These are phyloP conservation scores for Curvularia eragrostidis DNA, from an alignment of 2,329 filamentous ascomycete genomes.

Conservation along the genomic window DNA sequence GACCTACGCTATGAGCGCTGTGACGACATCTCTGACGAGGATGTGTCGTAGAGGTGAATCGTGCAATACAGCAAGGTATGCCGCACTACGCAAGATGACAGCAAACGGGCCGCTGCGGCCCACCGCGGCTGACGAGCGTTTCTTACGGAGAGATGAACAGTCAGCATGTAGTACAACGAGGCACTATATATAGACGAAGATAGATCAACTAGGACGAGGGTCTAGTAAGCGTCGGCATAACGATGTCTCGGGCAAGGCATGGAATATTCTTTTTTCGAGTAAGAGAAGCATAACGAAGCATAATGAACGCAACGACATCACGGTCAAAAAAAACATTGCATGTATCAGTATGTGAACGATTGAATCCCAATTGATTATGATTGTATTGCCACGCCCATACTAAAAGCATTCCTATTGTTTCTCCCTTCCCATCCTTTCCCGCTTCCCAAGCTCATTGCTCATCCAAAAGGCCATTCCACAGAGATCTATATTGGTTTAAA, in stretches of 20 bases:
- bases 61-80: neutral
- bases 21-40: neutral
- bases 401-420: neutral
- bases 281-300: neutral
- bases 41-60: neutral
- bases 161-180: neutral
- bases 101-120: no score
- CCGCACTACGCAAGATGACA: neutral
- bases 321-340: neutral
- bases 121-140: neutral
- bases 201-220: neutral
- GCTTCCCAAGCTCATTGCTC: constrained; percentile 6
- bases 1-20: neutral
- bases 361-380: constrained; percentile 5
- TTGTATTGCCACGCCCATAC: constrained; percentile 4
- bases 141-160: neutral
- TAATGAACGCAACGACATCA: constrained; percentile 2
- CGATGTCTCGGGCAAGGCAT: neutral
- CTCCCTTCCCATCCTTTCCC: neutral
- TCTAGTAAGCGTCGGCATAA: neutral
- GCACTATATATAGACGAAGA: neutral
- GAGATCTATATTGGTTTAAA: constrained; percentile 10
- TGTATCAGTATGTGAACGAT: neutral
- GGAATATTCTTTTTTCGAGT: neutral
- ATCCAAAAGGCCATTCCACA: constrained; percentile 3